A percentile compares a stretch with the other conserved stretches of the same genome.
Conservation (phyloP, 345 rosid species). For the Bretschneidera sinensis region DNA sequence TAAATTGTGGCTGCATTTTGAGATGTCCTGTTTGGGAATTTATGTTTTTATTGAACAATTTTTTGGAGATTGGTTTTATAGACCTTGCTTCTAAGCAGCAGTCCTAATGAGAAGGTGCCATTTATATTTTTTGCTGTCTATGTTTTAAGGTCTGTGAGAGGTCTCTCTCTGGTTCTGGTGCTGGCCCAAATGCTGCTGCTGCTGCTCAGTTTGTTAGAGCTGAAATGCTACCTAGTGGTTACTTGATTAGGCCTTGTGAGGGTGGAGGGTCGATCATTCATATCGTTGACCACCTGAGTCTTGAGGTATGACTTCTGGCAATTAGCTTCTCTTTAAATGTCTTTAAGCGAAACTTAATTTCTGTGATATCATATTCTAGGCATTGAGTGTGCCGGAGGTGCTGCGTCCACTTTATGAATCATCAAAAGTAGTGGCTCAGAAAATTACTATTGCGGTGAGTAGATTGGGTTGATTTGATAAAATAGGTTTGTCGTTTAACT, state of each 20-base stretch:
- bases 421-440: conserved; percentile 87
- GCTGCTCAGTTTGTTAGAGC: conserved; percentile 94
- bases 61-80: too few relatives aligned
- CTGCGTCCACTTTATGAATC: conserved; percentile 94
- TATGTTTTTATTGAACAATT: neutral
- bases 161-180: conserved; percentile 94
- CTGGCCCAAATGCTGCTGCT: conserved; percentile 74
- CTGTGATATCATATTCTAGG: conserved; percentile 30
- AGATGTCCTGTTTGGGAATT: too few relatives aligned
- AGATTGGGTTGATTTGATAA: neutral
- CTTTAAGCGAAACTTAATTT: neutral
- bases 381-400: conserved; percentile 99
- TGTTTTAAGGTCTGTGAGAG: conserved; percentile 82
- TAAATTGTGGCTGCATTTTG: too few relatives aligned
- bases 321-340: neutral
- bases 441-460: conserved; percentile 90
- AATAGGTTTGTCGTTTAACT: too few relatives aligned
- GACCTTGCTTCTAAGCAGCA: too few relatives aligned
- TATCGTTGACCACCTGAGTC: conserved; percentile 94
- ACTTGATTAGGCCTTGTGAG: conserved; percentile 90
- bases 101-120: neutral
- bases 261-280: conserved; percentile 99
- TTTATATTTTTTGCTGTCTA: neutral
- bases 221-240: conserved; percentile 95
- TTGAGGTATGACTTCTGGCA: conserved; percentile 49